Evolutionary conservation across 208 protist species (phyloP).

Genomic region (Vickermania spadyakhi): DNA sequence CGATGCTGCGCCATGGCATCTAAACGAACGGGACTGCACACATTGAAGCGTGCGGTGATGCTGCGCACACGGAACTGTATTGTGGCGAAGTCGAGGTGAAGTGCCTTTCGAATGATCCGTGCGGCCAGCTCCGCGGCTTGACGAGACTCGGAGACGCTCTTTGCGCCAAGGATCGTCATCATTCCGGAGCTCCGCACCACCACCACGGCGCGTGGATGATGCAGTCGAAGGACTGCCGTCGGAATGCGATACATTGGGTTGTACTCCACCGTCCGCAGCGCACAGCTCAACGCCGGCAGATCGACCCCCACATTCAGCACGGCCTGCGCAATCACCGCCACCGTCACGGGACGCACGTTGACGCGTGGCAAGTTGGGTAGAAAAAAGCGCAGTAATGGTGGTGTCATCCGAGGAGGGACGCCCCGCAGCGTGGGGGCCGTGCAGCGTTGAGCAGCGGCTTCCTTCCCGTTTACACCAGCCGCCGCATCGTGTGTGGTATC

Average conservation of each 20-base stretch:
- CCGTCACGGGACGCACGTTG: slow-evolving; percentile 59
- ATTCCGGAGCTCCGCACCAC: slow-evolving; percentile 70
- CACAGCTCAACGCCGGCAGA: slow-evolving; percentile 71
- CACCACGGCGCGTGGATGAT: slow-evolving; percentile 65
- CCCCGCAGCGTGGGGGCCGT: neutral
- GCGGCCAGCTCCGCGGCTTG: slow-evolving; percentile 81
- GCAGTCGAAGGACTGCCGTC: slow-evolving; percentile 72
- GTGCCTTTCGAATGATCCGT: slow-evolving; percentile 78
- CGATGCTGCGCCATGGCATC: slow-evolving; percentile 53
- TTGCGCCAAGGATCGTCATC: slow-evolving; percentile 65
- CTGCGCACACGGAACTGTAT: slow-evolving; percentile 79
- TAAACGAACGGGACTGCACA: slow-evolving; percentile 67
- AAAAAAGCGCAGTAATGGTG: slow-evolving; percentile 9
- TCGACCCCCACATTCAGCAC: slow-evolving; percentile 60
- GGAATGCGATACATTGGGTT: slow-evolving; percentile 50
- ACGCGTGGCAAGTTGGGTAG: slow-evolving; percentile 49
- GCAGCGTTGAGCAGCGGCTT: too few relatives aligned
- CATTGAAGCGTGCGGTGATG: slow-evolving; percentile 75
- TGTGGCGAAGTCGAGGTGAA: slow-evolving; percentile 39
- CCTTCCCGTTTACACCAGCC: too few relatives aligned
- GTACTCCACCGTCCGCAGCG: slow-evolving; percentile 81
- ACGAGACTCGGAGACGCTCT: slow-evolving; percentile 62
- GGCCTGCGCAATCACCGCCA: slow-evolving; percentile 68
- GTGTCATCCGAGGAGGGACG: neutral
- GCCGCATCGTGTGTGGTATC: too few relatives aligned